Percentiles rank a stretch among this genome's conserved stretches.
Conservation (phyloP, 768 basidiomycete genomes). For the Calvatia gigantea region DNA sequence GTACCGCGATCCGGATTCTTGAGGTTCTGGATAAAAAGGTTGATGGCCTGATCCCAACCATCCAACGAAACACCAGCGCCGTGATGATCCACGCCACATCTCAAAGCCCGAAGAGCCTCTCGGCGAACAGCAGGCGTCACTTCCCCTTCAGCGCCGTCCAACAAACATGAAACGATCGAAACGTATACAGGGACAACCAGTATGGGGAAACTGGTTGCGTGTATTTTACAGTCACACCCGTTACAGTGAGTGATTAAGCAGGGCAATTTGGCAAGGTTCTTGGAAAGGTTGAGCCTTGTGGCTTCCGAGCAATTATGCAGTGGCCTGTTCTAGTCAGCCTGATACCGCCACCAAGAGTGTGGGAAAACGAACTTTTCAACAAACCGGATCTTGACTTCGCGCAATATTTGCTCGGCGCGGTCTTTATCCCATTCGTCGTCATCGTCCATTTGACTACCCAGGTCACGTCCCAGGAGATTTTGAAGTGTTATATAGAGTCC, state of each 20-base stretch:
- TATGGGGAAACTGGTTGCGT: slow-evolving; percentile 20
- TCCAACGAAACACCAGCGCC: slow-evolving; percentile 27
- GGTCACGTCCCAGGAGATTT: slow-evolving; percentile 41
- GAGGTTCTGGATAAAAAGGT: slow-evolving; percentile 44
- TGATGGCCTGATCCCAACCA: slow-evolving; percentile 19
- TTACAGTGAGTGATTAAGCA: slow-evolving; percentile 37
- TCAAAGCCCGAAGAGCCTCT: slow-evolving; percentile 37
- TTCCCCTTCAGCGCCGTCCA: slow-evolving; percentile 46
- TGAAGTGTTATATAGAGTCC: slow-evolving; percentile 16
- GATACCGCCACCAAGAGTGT: background rate
- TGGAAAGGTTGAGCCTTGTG: slow-evolving; percentile 30
- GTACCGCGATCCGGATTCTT: slow-evolving; percentile 53
- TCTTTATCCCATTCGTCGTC: slow-evolving; percentile 39
- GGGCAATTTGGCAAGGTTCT: slow-evolving; percentile 27
- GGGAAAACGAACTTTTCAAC: slow-evolving; percentile 31
- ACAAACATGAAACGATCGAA: slow-evolving; percentile 32
- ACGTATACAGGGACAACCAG: slow-evolving; percentile 31
- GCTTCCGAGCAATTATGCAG: slow-evolving; percentile 26
- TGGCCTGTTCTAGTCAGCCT: slow-evolving; percentile 27
- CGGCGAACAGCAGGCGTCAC: slow-evolving; percentile 45
- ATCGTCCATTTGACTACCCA: slow-evolving; percentile 54
- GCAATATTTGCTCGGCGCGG: slow-evolving; percentile 42
- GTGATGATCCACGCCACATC: slow-evolving; percentile 38
- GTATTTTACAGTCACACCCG: slow-evolving; percentile 23
- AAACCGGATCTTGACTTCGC: slow-evolving; percentile 42